Conservation (phyloP, 768 basidiomycete genomes). For the Auricularia heimuer region DNA sequence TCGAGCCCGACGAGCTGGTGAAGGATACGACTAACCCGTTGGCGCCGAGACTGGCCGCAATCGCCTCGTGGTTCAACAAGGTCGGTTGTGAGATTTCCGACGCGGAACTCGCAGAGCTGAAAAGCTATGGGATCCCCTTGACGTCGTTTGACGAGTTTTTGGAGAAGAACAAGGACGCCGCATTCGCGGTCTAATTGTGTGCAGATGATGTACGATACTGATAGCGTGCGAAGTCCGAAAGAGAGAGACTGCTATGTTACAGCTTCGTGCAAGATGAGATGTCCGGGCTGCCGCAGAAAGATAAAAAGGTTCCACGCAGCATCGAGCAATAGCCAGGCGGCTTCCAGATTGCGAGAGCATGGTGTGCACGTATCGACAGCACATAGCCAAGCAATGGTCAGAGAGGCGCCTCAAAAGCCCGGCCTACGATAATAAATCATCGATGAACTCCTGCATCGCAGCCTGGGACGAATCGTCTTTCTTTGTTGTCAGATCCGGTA, state of each 20-base stretch:
- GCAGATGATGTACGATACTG: no score
- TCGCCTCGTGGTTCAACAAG: background rate
- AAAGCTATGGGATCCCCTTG: background rate
- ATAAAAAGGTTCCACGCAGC: no score
- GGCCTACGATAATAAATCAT: slow-evolving; percentile 18
- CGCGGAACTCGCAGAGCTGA: background rate
- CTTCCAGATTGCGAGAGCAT: no score
- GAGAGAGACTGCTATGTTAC: no score
- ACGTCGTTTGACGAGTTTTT: background rate
- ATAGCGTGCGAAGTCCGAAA: no score
- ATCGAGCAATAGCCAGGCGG: no score
- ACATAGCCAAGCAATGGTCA: no score
- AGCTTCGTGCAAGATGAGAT: no score
- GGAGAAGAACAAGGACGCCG: background rate
- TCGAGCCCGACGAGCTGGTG: background rate
- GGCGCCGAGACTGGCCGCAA: background rate
- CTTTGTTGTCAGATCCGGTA: slow-evolving; percentile 27
- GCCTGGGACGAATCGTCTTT: slow-evolving; percentile 24
- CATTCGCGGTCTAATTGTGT: no score
- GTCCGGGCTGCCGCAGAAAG: no score
- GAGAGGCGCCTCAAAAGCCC: no score
- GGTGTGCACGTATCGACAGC: no score
- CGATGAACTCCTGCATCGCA: slow-evolving; percentile 64
- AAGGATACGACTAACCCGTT: background rate
- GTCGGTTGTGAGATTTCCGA: background rate